Base-by-base conservation (phyloP, 805 yeast genomes). In the Ogataea ganodermae region DNA sequence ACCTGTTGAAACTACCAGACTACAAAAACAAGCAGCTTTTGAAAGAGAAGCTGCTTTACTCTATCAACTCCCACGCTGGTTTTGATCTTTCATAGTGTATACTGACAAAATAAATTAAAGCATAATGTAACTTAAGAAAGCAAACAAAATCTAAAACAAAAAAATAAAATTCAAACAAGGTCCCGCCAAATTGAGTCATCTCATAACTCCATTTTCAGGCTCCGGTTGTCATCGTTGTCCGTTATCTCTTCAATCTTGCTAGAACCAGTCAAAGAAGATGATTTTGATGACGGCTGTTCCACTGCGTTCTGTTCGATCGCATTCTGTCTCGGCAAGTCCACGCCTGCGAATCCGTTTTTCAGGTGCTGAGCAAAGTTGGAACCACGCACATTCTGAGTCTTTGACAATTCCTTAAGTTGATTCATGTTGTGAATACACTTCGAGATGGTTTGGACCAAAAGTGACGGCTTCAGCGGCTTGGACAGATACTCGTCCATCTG, bases 401-500 rank as follows among this genome's bases (percentile, higher is more conserved):
- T 75, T 61, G 81, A 71, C 38, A 79, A 63, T 57, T 81, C 85
- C 60, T 80, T 81, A 58, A 82, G 63, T 58, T 80, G 85, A 54
- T 75, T 78, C 60, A 81, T 75, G 57, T 81, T 82, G 60, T 85
- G 91, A 36, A 88, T 86, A 59, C 94, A 87, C 64, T 87, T 88
- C 53, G 84, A 83, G 49, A 89, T 88, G 4, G 96, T 89, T 67
- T 89, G 96, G 62, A 88, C 81, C 62, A 89, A 72, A 49, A 89
- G 70, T 52, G 86, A 82, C 1, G 96, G 96, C 61, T 89, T 89
- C 66, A 89, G 73, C 1, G 96, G 96, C 65, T 89, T 89, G 9
- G 94, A 85, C 40, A 89, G 78, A 62, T 89, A 89, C 63, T 89
- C 96, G 66, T 89, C 96, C 96, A 89, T 89, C 53, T 90, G 95